A percentile compares a stretch with the other conserved stretches of the same genome.
phyloP scores from a whole-genome alignment of 768 basidiomycete species.

The Russula earlei region DNA sequence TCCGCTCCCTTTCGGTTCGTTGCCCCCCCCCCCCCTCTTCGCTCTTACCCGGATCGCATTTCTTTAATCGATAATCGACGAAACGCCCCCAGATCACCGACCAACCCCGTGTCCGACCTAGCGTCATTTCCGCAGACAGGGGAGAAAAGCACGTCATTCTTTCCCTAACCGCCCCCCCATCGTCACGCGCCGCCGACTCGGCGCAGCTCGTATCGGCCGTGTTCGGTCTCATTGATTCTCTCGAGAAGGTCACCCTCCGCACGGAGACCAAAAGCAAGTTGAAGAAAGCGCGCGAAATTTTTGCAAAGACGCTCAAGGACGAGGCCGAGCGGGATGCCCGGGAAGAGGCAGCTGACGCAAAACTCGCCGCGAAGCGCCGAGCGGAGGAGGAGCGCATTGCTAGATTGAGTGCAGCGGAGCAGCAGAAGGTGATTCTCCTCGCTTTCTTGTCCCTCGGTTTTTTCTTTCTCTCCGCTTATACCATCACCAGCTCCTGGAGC shows the following conservation, averaged over 20 bases:
- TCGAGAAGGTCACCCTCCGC: conserved; percentile 46
- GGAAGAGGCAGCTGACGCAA: conserved; percentile 64
- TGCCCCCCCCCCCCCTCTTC: background rate
- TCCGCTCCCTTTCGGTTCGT: conserved; percentile 77
- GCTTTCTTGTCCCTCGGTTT: background rate
- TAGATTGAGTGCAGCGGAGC: conserved; percentile 67
- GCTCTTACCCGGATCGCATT: conserved; percentile 1
- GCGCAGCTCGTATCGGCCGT: conserved; percentile 51
- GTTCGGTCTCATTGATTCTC: conserved; percentile 68
- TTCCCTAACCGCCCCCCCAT: conserved; percentile 46
- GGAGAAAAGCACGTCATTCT: conserved; percentile 71
- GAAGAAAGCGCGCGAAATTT: conserved; percentile 59
- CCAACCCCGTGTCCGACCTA: conserved; percentile 68
- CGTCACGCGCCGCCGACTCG: conserved; percentile 40
- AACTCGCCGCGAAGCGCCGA: conserved; percentile 61
- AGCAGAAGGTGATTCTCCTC: conserved; percentile 54
- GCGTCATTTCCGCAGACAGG: conserved; percentile 36
- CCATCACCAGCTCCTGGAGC: conserved; percentile 47
- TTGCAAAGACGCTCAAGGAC: conserved; percentile 58
- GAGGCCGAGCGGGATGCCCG: conserved; percentile 58
- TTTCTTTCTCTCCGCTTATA: background rate
- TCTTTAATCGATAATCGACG: conserved; percentile 3
- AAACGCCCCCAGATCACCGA: conserved; percentile 57
- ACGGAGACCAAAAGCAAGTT: conserved; percentile 80
- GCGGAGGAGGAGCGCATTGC: conserved; percentile 66